Evolutionary conservation across 495 filamentous ascomycete species (phyloP).

Genomic region (Cryomyces minteri): DNA sequence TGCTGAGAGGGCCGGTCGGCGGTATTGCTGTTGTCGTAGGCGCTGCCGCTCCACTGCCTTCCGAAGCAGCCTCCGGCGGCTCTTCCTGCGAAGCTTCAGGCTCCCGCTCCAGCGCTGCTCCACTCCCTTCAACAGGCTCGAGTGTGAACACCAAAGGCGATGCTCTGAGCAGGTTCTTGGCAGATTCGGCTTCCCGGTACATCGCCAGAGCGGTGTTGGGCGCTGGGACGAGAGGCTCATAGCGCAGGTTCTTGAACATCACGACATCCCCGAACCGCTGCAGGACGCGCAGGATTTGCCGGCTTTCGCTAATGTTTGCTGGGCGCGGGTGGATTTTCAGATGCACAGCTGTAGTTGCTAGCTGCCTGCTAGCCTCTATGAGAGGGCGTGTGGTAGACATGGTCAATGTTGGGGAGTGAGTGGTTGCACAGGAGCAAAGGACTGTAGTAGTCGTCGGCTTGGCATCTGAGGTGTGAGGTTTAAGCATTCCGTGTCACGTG

Average conservation of each 20-base stretch:
- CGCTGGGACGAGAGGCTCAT: conserved; percentile 18
- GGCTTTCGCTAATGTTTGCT: conserved; percentile 46
- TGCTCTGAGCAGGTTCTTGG: conserved; percentile 1
- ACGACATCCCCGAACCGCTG: conserved; percentile 61
- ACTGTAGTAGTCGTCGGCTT: no score
- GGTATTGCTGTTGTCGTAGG: not conserved
- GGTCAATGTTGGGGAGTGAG: no score
- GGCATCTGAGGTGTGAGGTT: no score
- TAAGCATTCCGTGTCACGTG: no score
- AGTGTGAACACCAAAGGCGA: not conserved
- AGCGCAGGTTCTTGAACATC: conserved; percentile 48
- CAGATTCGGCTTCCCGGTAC: conserved; percentile 18
- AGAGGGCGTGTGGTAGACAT: no score
- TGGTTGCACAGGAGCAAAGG: no score
- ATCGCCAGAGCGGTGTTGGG: conserved; percentile 24
- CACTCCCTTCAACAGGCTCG: not conserved
- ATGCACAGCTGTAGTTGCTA: conserved; percentile 25
- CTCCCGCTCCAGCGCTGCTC: not conserved
- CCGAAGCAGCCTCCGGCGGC: not conserved
- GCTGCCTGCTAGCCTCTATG: not conserved
- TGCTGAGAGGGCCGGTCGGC: not conserved
- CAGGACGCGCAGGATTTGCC: conserved; percentile 49
- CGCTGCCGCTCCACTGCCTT: not conserved
- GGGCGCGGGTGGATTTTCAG: conserved; percentile 47
- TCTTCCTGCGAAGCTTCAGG: not conserved